Conservation (phyloP, 176 grass and related monocot species). For the Leersia perrieri region DNA sequence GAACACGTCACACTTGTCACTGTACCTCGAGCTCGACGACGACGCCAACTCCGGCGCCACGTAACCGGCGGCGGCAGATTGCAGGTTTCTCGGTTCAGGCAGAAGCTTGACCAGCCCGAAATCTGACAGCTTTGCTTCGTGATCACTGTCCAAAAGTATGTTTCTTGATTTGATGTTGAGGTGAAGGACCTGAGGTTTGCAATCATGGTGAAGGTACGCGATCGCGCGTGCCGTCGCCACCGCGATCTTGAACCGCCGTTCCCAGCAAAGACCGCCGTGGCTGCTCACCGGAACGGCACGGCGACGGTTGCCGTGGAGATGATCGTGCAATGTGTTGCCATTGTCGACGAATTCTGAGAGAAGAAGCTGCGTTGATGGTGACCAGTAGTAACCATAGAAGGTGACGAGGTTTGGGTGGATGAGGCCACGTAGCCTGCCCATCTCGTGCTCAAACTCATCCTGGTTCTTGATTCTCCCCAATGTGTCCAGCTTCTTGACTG, state of each 20-base stretch:
- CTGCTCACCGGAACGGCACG: conserved; percentile 1
- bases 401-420: conserved; percentile 54
- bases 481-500: conserved; percentile 69
- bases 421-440: conserved; percentile 45
- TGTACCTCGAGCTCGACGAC: conserved; percentile 44
- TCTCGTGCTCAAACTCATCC: conserved; percentile 69
- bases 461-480: conserved; percentile 48
- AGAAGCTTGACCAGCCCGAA: conserved; percentile 65
- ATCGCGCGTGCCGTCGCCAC: conserved; percentile 38
- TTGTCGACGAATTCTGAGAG: conserved; percentile 54
- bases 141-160: conserved; percentile 45
- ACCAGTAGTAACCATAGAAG: conserved; percentile 66
- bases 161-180: conserved; percentile 69
- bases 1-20: conserved; percentile 66
- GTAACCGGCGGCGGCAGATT: conserved; percentile 43
- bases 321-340: conserved; percentile 47
- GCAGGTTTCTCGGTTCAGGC: conserved; percentile 44
- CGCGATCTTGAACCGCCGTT: conserved; percentile 49
- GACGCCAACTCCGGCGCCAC: conserved; percentile 56
- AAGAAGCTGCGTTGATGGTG: conserved; percentile 57
- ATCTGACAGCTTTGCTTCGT: conserved; percentile 59
- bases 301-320: conserved; percentile 42
- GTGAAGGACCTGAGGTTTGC: conserved; percentile 57
- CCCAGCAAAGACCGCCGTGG: conserved; percentile 39
- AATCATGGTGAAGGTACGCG: conserved; percentile 69